phyloP scores from a whole-genome alignment of 148 eudicot genomes.

The Silene latifolia region DNA sequence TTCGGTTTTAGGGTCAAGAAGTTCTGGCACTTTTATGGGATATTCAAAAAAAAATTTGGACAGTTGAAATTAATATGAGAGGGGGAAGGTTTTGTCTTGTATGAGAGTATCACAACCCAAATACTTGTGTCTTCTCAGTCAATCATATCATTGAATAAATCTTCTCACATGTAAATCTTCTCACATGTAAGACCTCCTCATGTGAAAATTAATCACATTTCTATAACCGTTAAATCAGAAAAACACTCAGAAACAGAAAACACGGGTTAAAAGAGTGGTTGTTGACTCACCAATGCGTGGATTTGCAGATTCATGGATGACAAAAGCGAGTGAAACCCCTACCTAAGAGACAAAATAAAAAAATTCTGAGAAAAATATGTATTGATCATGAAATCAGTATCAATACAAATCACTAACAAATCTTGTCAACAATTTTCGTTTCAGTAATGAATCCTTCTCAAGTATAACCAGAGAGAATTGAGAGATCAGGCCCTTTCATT shows the following conservation, averaged over 20 bases:
- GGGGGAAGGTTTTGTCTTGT: neutral
- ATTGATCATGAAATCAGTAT: constrained; percentile 12
- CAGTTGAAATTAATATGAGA: neutral
- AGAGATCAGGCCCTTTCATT: neutral
- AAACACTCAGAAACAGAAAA: neutral
- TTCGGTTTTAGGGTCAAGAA: neutral
- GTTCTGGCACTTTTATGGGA: neutral
- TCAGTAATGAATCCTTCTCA: neutral
- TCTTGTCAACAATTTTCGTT: neutral
- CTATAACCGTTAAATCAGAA: neutral
- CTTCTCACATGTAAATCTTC: too few species aligned
- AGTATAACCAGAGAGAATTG: neutral
- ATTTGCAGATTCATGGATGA: constrained; percentile 97
- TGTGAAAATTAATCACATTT: neutral
- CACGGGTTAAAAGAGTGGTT: neutral
- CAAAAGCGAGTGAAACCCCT: constrained; percentile 93
- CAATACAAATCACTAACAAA: neutral
- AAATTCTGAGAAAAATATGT: neutral
- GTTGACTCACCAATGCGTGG: constrained; percentile 83
- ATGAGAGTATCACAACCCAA: neutral
- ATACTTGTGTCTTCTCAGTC: neutral
- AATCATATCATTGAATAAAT: neutral
- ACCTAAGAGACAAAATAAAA: constrained; percentile 46
- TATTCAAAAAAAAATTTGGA: neutral
- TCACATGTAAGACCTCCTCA: neutral